Evolutionary conservation across 306 rosid genomes (phyloP).

Genomic region (Inga oerstediana): DNA sequence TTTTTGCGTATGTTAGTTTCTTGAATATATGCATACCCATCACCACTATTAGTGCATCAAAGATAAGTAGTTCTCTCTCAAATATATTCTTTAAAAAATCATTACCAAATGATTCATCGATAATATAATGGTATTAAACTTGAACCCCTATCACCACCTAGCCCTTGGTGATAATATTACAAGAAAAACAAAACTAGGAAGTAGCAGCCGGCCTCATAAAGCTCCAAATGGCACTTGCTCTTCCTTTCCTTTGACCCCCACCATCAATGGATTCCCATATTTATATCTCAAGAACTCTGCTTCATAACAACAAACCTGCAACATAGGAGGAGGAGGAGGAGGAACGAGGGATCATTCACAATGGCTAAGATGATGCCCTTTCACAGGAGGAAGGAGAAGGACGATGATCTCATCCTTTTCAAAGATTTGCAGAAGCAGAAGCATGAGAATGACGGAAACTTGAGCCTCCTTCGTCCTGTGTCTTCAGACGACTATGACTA

Average conservation of each 20-base stretch:
- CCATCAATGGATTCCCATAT: background rate
- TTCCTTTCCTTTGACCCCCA: background rate
- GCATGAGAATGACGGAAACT: constrained; percentile 44
- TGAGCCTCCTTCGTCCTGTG: constrained; percentile 55
- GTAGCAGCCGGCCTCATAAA: constrained; percentile 19
- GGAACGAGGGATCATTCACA: background rate
- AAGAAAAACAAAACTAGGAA: background rate
- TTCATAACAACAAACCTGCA: too few relatives aligned
- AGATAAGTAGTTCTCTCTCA: background rate
- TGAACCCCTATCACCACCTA: background rate
- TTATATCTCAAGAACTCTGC: background rate
- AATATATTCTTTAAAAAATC: background rate
- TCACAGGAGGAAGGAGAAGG: constrained; percentile 19
- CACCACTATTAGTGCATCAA: background rate
- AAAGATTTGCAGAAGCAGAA: constrained; percentile 52
- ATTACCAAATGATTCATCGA: background rate
- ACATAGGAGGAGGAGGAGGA: background rate
- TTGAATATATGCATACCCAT: background rate
- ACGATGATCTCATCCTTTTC: constrained; percentile 70
- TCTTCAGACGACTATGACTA: constrained; percentile 58
- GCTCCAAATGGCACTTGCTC: constrained; percentile 5
- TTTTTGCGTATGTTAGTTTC: background rate
- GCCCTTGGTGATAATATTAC: background rate
- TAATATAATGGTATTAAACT: background rate
- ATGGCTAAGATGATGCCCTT: constrained; percentile 8